Evolutionary conservation across 257 asterid genomes (phyloP).

Genomic region (Solanum paucissectum): DNA sequence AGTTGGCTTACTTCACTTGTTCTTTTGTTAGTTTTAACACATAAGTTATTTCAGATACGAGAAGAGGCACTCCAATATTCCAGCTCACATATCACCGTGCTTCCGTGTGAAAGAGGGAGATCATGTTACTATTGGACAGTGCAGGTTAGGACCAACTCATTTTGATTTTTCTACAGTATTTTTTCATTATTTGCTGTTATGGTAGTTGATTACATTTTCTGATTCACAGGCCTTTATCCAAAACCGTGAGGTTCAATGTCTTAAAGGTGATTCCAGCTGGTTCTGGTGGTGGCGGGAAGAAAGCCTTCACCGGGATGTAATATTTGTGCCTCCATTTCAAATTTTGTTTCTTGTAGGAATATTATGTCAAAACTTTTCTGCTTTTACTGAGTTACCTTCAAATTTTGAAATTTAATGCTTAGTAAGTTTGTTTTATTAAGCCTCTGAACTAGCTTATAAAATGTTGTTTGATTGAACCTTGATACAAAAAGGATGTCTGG

Average conservation of each 20-base stretch:
- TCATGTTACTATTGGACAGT: conserved; percentile 30
- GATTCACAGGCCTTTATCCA: conserved; percentile 24
- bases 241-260: conserved; percentile 31
- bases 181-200: background rate
- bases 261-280: conserved; percentile 35
- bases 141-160: conserved; percentile 18
- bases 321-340: background rate
- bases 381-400: background rate
- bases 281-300: conserved; percentile 25
- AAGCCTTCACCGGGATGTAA: background rate
- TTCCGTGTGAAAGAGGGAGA: conserved; percentile 39
- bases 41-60: conserved; percentile 13
- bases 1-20: background rate
- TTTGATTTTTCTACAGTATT: background rate
- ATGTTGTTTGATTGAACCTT: too few relatives aligned
- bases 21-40: background rate
- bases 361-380: background rate
- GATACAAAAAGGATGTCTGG: too few relatives aligned
- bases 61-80: conserved; percentile 33
- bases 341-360: background rate
- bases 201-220: background rate
- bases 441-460: too few relatives aligned
- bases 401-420: background rate
- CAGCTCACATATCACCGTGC: conserved; percentile 29
- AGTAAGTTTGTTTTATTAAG: background rate